phyloP scores from a whole-genome alignment of 2,329 filamentous ascomycete genomes.

The Monosporascus sp. region DNA sequence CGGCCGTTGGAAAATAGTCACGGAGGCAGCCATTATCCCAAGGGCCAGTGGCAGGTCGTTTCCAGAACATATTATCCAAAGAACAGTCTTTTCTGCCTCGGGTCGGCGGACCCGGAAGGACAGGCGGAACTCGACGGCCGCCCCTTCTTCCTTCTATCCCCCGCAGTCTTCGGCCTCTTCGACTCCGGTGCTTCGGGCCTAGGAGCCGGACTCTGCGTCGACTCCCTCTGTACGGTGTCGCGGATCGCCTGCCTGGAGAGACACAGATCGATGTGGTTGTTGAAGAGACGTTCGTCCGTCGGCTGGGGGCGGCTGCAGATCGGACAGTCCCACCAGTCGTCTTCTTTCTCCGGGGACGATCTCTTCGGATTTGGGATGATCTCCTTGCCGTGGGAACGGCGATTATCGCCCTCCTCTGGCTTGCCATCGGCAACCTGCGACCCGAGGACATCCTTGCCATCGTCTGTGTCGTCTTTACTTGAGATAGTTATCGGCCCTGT shows the following conservation, averaged over 20 bases:
- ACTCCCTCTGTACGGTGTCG: constrained; percentile 64
- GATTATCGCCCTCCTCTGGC: constrained; percentile 29
- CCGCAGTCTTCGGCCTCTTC: constrained; percentile 29
- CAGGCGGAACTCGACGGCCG: constrained; percentile 7
- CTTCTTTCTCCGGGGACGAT: constrained; percentile 29
- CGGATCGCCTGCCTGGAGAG: constrained; percentile 81
- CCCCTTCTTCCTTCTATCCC: constrained; percentile 20
- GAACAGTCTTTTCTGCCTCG: constrained; percentile 36
- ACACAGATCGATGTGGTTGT: constrained; percentile 88
- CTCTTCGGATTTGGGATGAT: constrained; percentile 41
- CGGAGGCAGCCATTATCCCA: constrained; percentile 1
- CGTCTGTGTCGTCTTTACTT: constrained; percentile 13
- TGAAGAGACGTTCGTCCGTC: constrained; percentile 73
- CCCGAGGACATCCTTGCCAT: constrained; percentile 31
- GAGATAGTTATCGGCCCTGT: constrained; percentile 64
- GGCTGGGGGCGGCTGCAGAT: constrained; percentile 75
- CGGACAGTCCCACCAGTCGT: constrained; percentile 74
- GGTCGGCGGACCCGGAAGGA: constrained; percentile 9
- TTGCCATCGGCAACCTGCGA: constrained; percentile 38
- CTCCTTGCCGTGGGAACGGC: constrained; percentile 45
- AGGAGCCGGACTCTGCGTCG: constrained; percentile 15
- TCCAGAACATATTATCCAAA: constrained; percentile 35
- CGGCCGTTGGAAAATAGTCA: neutral
- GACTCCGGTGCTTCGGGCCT: constrained; percentile 29
- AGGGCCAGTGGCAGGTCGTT: neutral